phyloP scores from a whole-genome alignment of 495 filamentous ascomycete genomes.

The Neurospora sp. region DNA sequence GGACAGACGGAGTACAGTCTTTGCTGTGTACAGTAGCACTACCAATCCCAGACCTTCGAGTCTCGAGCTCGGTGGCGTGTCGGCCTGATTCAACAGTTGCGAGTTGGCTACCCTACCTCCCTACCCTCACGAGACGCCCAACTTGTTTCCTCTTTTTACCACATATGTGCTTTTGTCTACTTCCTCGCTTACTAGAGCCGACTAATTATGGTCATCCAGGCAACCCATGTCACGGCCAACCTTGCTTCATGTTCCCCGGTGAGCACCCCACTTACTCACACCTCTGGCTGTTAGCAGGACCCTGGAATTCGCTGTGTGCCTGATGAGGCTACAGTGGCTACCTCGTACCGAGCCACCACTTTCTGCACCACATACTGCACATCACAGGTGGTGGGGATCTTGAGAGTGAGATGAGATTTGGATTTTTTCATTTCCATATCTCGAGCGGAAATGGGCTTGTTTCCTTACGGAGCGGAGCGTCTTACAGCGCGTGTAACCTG shows the following conservation, averaged over 20 bases:
- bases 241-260: not conserved
- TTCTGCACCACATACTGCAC: not conserved
- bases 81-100: constrained; percentile 7
- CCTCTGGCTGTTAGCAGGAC: not conserved
- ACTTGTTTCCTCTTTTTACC: not conserved
- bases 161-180: not conserved
- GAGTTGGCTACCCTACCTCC: not conserved
- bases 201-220: not conserved
- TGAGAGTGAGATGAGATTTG: not conserved
- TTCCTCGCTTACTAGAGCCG: not conserved
- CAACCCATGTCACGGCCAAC: not conserved
- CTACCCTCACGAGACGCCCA: not conserved
- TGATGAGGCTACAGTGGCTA: not conserved
- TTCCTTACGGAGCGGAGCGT: not conserved
- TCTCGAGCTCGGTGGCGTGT: constrained; percentile 7
- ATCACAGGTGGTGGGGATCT: not conserved
- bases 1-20: not conserved
- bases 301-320: not conserved
- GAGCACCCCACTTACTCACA: not conserved
- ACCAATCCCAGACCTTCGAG: not conserved
- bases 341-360: not conserved
- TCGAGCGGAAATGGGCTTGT: not conserved
- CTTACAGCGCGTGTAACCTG: not conserved
- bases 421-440: not conserved
- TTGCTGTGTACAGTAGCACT: not conserved